Evolutionary conservation across 495 filamentous ascomycete species (phyloP).

Genomic region (Xylaria curta): DNA sequence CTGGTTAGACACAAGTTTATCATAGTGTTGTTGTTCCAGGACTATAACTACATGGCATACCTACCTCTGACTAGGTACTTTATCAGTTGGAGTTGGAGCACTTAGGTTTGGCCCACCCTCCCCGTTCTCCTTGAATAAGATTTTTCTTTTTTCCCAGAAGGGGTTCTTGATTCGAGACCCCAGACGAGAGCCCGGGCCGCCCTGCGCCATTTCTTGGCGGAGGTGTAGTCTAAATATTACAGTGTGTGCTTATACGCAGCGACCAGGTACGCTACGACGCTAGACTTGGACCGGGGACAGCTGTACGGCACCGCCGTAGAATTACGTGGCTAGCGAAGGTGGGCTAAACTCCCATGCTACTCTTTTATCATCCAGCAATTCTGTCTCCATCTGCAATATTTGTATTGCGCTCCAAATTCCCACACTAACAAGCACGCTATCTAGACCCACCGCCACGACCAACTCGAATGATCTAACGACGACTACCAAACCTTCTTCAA

Average conservation of each 20-base stretch:
- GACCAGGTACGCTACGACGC: background rate
- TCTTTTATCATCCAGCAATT: conserved; percentile 24
- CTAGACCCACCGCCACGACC: conserved; percentile 8
- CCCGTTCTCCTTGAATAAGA: background rate
- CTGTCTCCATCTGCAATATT: background rate
- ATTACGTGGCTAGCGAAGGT: conserved; percentile 13
- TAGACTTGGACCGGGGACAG: conserved; percentile 5
- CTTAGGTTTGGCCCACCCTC: background rate
- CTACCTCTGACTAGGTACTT: background rate
- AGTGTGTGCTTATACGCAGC: background rate
- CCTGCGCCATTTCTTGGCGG: conserved; percentile 8
- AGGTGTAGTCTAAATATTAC: background rate
- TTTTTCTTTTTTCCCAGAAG: background rate
- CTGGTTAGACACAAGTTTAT: background rate
- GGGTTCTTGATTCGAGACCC: conserved; percentile 7
- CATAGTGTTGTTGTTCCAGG: background rate
- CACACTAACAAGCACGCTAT: background rate
- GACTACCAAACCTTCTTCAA: conserved; percentile 2
- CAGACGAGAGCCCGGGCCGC: background rate
- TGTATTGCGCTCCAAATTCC: conserved; percentile 17
- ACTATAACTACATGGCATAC: background rate
- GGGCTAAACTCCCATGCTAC: conserved; percentile 17
- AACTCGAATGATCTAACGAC: background rate
- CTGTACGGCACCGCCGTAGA: background rate
- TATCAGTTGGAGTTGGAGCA: conserved; percentile 9